Evolutionary conservation across 202 grass and related monocot genomes (phyloP), one percentile per base, ranked within the genome.

Genomic region (Schoenoplectus tabernaemontani): DNA sequence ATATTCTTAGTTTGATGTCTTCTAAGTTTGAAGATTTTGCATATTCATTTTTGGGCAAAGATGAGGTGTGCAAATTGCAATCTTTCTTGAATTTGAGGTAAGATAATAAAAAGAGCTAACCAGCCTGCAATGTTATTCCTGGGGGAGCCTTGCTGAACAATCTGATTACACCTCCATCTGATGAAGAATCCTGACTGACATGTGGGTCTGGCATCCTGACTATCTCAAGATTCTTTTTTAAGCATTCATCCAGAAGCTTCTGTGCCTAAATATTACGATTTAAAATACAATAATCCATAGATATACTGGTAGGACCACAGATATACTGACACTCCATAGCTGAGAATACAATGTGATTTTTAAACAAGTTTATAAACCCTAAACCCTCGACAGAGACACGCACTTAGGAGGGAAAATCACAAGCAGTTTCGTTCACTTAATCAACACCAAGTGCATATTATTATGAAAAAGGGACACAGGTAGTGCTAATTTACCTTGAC

Each of bases 131-230:
- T 76, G 67, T 90, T 57, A 98, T 94, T 63, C 95, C 91, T 41
- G 84, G 89, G 64, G 95, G 91, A 20, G 95, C 89, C 51, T 69
- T 93, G 44, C 87, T 89, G 82, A 98, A 98, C 84, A 98, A 86
- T 75, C 81, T 90, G 67, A 94, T 92, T 30, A 85, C 73, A 62
- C 62, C 84, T 86, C 83, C 89, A 61, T 84, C 61, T 43, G 78
- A 84, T 85, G 87, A 82, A 12, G 28, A 73, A 76, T 78, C 77
- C 4, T 87, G 84, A 17, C 11, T 75, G 64, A 88, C 57, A 59
- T 72, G 75, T 3, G 32, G 57, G 68, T 80, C 85, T 4, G 87
- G 78, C 64, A 69, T 82, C 77, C 19, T 88, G 38, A 97, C 86
- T 43, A 97, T 89, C 87, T 94, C 84, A 4, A 94, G 83, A 71